phyloP scores from a whole-genome alignment of 345 rosid species.

The Eucalyptus pumila region DNA sequence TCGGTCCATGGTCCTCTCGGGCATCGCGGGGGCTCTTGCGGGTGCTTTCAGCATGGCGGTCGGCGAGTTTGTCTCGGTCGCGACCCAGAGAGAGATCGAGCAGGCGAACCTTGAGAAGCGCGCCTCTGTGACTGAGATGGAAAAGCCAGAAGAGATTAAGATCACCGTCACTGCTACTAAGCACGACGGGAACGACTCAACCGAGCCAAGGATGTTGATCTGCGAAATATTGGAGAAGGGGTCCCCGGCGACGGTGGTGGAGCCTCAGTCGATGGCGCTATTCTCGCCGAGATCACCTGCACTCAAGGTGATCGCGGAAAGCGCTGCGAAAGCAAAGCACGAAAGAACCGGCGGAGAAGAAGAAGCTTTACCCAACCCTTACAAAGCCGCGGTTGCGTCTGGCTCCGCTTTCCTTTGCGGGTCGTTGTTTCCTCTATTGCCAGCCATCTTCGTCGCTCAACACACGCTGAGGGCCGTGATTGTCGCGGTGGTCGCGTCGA shows the following conservation, averaged over 20 bases:
- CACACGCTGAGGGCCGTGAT: slow-evolving; percentile 1
- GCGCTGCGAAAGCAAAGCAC: background rate
- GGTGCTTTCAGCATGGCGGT: slow-evolving; percentile 58
- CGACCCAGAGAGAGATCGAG: slow-evolving; percentile 42
- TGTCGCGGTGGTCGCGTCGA: slow-evolving; percentile 9
- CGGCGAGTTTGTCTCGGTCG: slow-evolving; percentile 45
- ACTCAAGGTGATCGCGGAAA: background rate
- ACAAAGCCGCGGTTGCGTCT: slow-evolving; percentile 12
- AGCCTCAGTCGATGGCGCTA: background rate
- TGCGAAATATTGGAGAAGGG: background rate
- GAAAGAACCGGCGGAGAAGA: background rate
- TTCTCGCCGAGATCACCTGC: slow-evolving; percentile 2
- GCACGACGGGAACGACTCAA: background rate
- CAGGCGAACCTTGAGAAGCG: background rate
- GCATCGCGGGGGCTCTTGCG: slow-evolving; percentile 41
- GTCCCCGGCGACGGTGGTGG: background rate
- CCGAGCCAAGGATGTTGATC: background rate
- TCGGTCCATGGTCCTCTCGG: slow-evolving; percentile 29
- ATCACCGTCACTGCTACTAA: background rate
- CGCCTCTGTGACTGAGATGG: background rate
- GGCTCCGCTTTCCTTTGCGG: slow-evolving; percentile 23
- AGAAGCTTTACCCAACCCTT: slow-evolving; percentile 19
- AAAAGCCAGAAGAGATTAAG: background rate
- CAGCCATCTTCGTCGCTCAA: slow-evolving; percentile 7
- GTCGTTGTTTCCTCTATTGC: slow-evolving; percentile 20